phyloP scores from a whole-genome alignment of 148 eudicot genomes.

The Tetragonia tetragonoides region DNA sequence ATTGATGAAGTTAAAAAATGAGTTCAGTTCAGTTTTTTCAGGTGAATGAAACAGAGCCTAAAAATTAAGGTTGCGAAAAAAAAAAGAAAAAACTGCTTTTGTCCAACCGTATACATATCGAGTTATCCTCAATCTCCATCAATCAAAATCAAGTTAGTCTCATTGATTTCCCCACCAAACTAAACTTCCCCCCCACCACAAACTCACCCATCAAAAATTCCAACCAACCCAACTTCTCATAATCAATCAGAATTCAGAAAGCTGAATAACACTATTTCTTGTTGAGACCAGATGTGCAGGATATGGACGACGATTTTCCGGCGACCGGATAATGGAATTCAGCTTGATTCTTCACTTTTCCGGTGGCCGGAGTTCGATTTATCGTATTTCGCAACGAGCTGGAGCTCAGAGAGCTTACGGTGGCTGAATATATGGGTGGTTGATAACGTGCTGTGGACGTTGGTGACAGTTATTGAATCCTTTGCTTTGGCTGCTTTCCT shows the following conservation, averaged over 20 bases:
- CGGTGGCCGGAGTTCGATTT: constrained; percentile 42
- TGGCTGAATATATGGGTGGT: constrained; percentile 46
- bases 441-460: constrained; percentile 49
- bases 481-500: constrained; percentile 45
- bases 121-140: not conserved
- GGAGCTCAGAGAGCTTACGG: constrained; percentile 23
- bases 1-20: too few relatives aligned
- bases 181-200: not conserved
- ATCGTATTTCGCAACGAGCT: constrained; percentile 6
- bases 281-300: constrained; percentile 16
- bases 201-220: not conserved
- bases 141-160: not conserved
- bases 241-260: not conserved
- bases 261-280: not conserved
- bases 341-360: constrained; percentile 25
- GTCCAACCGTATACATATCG: too few relatives aligned
- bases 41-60: too few relatives aligned
- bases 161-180: not conserved
- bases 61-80: too few relatives aligned
- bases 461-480: constrained; percentile 44
- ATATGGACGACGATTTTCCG: constrained; percentile 28
- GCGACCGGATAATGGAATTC: constrained; percentile 35
- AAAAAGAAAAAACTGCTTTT: too few relatives aligned
- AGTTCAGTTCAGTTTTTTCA: too few relatives aligned
- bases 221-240: not conserved